Evolutionary conservation across 306 rosid genomes (phyloP).

Genomic region (Pueraria montana): DNA sequence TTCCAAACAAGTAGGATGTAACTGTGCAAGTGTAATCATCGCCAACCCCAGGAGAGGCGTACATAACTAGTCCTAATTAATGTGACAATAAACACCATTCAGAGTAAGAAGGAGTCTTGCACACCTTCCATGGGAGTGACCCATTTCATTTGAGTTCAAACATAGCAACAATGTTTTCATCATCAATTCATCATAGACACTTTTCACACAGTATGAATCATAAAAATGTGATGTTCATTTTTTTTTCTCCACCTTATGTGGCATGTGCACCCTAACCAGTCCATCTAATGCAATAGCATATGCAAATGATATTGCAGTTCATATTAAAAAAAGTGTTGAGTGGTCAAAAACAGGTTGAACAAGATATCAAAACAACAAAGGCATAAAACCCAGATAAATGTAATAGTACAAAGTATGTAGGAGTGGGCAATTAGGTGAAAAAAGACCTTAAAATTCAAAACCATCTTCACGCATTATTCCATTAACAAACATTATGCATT

Average conservation of each 20-base stretch:
- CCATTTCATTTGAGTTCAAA: background rate
- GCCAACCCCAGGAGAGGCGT: background rate
- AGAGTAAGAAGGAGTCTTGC: background rate
- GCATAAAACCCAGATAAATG: background rate
- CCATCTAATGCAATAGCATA: background rate
- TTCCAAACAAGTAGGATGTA: background rate
- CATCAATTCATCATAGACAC: background rate
- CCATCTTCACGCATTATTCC: no score
- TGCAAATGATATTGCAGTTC: background rate
- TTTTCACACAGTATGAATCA: background rate
- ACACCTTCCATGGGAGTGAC: no score
- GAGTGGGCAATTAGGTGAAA: no score
- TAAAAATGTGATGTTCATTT: background rate
- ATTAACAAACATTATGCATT: no score
- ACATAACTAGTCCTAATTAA: background rate
- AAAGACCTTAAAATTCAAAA: no score
- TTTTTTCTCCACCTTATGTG: no score
- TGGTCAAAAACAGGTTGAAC: no score
- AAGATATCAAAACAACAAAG: background rate
- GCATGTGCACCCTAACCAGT: background rate
- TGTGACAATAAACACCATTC: background rate
- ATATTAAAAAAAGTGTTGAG: background rate
- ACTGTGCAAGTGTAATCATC: background rate
- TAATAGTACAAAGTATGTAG: background rate
- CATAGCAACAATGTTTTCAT: background rate